Base-by-base conservation (phyloP, 164 flowering plant species). In the Pachysandra terminalis region DNA sequence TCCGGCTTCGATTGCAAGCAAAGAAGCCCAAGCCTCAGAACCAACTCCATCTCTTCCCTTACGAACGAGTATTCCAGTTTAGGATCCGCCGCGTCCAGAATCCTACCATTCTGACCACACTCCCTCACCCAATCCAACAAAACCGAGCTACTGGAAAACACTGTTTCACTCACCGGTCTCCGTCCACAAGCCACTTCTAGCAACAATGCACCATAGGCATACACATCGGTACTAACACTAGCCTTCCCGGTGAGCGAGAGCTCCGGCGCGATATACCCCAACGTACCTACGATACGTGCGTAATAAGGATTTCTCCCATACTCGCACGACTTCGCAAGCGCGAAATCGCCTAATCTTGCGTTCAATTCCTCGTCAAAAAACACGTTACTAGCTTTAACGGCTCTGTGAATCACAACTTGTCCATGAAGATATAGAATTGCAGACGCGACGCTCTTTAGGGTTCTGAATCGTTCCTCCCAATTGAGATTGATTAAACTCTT, bases 251-350 rank as follows among this genome's bases (percentile, higher is more conserved):
- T 73, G 10, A 78, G 84, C 17, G 77, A 66, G 63, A 82, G 35
- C 53, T 84, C 90, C 15, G 90, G 87, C 26, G 87, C 87, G 0
- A 86, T 63, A 65, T 84, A 84, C 48, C 86, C 87, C 0, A 83
- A 37, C 0, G 90, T 86, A 12, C 87, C 90, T 0, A 82, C 85
- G 0, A 86, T 77, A 0, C 68, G 73, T 0, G 87, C 82, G 6
- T 85, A 81, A 69, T 76, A 81, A 10, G 80, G 71, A 15, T 23
- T 22, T 9, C 58, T 53, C 2, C 81, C 87, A 59, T 80, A 84
- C 19, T 84, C 82, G 32, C 81, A 77, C 5, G 81, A 61, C 68
- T 87, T 66, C 0, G 87, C 85, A 2, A 84, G 82, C 0, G 86
- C 86, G 41, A 84, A 84, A 69, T 84, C 90, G 2, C 90, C 81